Evolutionary conservation across 2,329 filamentous ascomycete genomes (phyloP), one percentile per base, ranked within the genome.

Genomic region (Xylariaceae sp.): DNA sequence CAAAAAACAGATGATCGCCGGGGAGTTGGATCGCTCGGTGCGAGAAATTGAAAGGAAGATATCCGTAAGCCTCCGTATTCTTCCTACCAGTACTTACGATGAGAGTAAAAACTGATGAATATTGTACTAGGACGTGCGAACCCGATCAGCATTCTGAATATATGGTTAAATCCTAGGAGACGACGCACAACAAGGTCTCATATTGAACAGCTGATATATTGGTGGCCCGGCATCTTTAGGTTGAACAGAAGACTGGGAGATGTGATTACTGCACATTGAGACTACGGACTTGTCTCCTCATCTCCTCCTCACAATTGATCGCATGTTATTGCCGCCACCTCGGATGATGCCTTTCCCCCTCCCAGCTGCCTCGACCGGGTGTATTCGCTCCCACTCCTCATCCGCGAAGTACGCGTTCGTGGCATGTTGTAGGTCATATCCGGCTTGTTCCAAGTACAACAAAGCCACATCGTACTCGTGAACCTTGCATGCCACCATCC

Each of bases 1-100:
- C 66, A 92, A 91, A 78, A 96, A 97, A 80, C 86, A 91, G 73
- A 92, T 92, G 84, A 96, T 99, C 76, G 93, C 93, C 2, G 92
- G 83, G 44, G 93, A 97, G 73, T 74, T 97, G 63, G 94, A 97
- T 73, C 86, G 94, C 53, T 93, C 90, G 35, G 86, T 97, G 50
- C 78, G 91, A 64, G 91, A 97, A 74, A 94, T 99, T 67, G 95
- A 99, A 79, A 86, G 94, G 67, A 97, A 97, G 77, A 93, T 99
- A 68, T 92, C 89, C 55, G 81, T 81, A 67, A 69, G 78, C 72
- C 46, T n/a, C 26, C 47, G 13, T 18, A 18, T 9, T 10, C 15
- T 35, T n/a, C n/a, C n/a, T n/a, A n/a, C n/a, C n/a, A n/a, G n/a
- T n/a, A n/a, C n/a, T n/a, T n/a, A n/a, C n/a, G n/a, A n/a, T 8